Evolutionary conservation across 495 filamentous ascomycete species (phyloP).

Genomic region (Amniculicola lignicola): DNA sequence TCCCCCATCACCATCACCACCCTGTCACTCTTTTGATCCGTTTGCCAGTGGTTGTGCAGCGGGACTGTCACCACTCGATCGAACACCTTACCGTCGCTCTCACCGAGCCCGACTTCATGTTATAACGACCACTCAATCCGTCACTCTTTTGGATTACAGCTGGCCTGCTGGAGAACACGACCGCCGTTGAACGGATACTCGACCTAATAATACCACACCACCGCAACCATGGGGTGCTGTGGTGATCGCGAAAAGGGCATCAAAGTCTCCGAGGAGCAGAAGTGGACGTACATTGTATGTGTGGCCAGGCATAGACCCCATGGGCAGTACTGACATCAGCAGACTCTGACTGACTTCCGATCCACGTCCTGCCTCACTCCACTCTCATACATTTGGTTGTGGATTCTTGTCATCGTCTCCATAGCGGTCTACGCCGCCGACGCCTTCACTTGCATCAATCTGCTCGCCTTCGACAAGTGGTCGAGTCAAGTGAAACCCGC

Average conservation of each 20-base stretch:
- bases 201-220: conserved; percentile 26
- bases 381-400: conserved; percentile 83
- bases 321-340: conserved; percentile 1
- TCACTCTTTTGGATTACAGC: conserved; percentile 28
- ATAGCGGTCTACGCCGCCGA: conserved; percentile 85
- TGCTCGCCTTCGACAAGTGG: conserved; percentile 74
- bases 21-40: conserved; percentile 21
- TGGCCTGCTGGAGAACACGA: conserved; percentile 26
- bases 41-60: conserved; percentile 30
- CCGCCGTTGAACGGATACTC: conserved; percentile 30
- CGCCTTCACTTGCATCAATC: conserved; percentile 86
- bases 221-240: conserved; percentile 66
- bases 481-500: conserved; percentile 60
- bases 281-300: conserved; percentile 92
- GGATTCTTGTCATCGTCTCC: conserved; percentile 71
- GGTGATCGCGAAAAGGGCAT: conserved; percentile 63
- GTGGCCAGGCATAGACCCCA: background rate
- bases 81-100: background rate
- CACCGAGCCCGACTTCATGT: conserved; percentile 21
- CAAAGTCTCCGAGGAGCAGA: conserved; percentile 71
- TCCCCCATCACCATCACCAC: background rate
- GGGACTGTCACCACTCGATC: conserved; percentile 31
- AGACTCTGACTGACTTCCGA: conserved; percentile 91
- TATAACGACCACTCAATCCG: conserved; percentile 6
- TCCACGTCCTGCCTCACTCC: conserved; percentile 68